A percentile compares a stretch with the other conserved stretches of the same genome.
Conservation (phyloP, 2,329 filamentous ascomycete genomes). For the Gliomastix tumulicola region DNA sequence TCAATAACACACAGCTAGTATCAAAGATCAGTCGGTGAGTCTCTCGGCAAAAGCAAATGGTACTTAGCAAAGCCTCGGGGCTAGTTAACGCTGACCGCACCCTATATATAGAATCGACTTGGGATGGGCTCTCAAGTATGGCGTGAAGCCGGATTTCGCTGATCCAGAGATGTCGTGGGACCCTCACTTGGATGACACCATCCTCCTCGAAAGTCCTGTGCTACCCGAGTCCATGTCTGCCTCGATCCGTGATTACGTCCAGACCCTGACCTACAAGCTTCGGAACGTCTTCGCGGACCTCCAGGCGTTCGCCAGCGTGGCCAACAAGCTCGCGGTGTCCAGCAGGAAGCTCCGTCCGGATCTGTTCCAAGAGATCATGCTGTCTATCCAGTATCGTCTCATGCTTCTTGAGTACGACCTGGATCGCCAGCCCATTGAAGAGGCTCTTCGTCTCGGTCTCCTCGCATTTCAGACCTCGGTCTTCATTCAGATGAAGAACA, state of each 20-base stretch:
- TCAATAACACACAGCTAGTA: slow-evolving; percentile 14
- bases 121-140: slow-evolving; percentile 15
- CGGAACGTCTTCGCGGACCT: slow-evolving; percentile 18
- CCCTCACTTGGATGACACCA: slow-evolving; percentile 4
- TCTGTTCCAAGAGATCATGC: slow-evolving; percentile 18
- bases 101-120: slow-evolving; percentile 21
- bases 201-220: background rate
- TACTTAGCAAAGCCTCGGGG: too few species aligned
- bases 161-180: slow-evolving; percentile 10
- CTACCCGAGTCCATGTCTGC: slow-evolving; percentile 1
- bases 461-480: slow-evolving; percentile 18
- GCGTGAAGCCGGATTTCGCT: slow-evolving; percentile 14
- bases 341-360: slow-evolving; percentile 14
- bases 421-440: slow-evolving; percentile 7
- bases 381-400: slow-evolving; percentile 20
- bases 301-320: slow-evolving; percentile 16
- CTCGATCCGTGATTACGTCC: slow-evolving; percentile 4
- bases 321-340: slow-evolving; percentile 11
- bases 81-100: too few species aligned
- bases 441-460: slow-evolving; percentile 17
- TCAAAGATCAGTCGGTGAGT: slow-evolving; percentile 19
- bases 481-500: slow-evolving; percentile 12
- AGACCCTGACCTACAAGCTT: slow-evolving; percentile 12
- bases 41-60: too few species aligned
- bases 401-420: slow-evolving; percentile 15